Evolutionary conservation across 1,139 yeast species (phyloP), one percentile per base, ranked within the genome.

Genomic region (Diutina pseudorugosa): DNA sequence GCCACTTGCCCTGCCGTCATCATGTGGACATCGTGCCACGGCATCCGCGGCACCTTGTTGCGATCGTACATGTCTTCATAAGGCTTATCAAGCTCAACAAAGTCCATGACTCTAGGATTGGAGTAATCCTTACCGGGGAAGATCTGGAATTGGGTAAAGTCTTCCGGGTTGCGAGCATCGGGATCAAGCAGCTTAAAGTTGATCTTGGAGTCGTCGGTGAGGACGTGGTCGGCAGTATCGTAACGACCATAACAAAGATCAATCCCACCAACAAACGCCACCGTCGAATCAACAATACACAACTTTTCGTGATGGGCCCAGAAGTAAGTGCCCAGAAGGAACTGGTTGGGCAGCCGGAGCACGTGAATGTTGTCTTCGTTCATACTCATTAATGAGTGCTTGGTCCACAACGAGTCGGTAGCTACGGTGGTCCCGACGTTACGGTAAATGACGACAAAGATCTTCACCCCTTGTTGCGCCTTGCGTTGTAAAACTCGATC

Each of bases 301-400:
- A 94, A 69, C 63, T 94, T 94, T 64, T 94, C 99, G 68, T 94
- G 99, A 70, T 94, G 99, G 0, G 99, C 98, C 98, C 98, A 94
- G 65, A 94, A 94, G 61, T 82, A 88, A 0, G 96, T 90, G 61
- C 91, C 90, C 64, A 93, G 98, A 53, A 89, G 72, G 64, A 94
- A 79, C 65, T 94, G 99, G 60, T 93, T 91, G 4, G 99, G 99
- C 1, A 98, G 91, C 60, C 99, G 79, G 58, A 93, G 80, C 19
- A 93, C 91, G 67, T 87, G 93, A 54, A 94, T 82, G 62, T 94
- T 94, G 30, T 83, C 85, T 51, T 73, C 77, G 65, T 91, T 90
- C 53, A 94, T 71, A 53, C 87, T 91, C 53, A 94, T 73, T 62
- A 94, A 74, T 0, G 97, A 89, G 62, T 93, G 97, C 61, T 94